Evolutionary conservation across 768 basidiomycete species (phyloP).

Genomic region (Panus rudis): DNA sequence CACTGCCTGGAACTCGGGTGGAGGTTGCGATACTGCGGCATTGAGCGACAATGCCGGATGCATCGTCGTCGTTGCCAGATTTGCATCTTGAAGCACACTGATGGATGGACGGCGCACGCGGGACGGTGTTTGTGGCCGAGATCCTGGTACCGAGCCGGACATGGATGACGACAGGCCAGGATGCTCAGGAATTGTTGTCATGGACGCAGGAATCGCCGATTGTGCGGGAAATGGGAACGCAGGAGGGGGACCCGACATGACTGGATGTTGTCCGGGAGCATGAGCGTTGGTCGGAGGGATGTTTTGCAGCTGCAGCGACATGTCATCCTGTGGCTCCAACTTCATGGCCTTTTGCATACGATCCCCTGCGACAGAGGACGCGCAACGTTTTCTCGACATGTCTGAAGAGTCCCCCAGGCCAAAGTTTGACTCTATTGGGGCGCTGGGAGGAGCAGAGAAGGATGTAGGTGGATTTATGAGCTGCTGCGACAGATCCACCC

Average conservation of each 20-base stretch:
- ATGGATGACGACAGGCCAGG: slow-evolving; percentile 22
- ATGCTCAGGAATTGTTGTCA: slow-evolving; percentile 23
- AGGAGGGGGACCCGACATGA: slow-evolving; percentile 14
- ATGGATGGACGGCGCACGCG: too few relatives aligned
- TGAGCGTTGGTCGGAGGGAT: slow-evolving; percentile 3
- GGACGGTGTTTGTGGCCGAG: slow-evolving; percentile 21
- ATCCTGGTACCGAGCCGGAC: slow-evolving; percentile 19
- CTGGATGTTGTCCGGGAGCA: too few relatives aligned
- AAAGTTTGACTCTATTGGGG: slow-evolving; percentile 21
- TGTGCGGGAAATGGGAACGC: slow-evolving; percentile 20
- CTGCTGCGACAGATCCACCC: slow-evolving; percentile 14
- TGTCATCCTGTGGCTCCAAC: slow-evolving; percentile 41
- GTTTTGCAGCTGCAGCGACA: slow-evolving; percentile 20
- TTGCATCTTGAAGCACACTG: too few relatives aligned
- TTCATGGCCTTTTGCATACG: slow-evolving; percentile 42
- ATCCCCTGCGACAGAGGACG: slow-evolving; percentile 38
- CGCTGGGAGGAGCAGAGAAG: slow-evolving; percentile 12
- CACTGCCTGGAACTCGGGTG: slow-evolving; percentile 6
- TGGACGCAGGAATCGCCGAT: slow-evolving; percentile 9
- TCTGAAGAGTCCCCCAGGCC: slow-evolving; percentile 31
- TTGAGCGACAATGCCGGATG: too few relatives aligned
- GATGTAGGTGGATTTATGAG: slow-evolving; percentile 19
- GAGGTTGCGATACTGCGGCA: slow-evolving; percentile 13
- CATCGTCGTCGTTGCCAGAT: too few relatives aligned
- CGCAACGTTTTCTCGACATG: slow-evolving; percentile 44